Evolutionary conservation across 495 filamentous ascomycete species (phyloP), one percentile per base, ranked within the genome.

Genomic region (Margaritispora aquatica): DNA sequence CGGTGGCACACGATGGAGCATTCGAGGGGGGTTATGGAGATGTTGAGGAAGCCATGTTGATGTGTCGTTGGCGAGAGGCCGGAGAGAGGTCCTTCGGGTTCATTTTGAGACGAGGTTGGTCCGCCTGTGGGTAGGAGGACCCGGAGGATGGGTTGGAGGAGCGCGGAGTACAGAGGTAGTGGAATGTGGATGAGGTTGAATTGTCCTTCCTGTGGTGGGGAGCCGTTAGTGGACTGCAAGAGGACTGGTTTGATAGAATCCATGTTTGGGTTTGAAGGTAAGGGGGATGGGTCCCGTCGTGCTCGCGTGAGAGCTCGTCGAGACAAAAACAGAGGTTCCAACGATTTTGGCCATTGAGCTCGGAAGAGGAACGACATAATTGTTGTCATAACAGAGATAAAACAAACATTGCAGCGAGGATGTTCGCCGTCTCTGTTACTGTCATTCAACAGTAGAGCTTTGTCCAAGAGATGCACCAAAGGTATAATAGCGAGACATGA

Each of bases 161-260:
- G 91, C 59, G 77, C 81, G 1, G 87, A 79, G 68, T 97, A 97
- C 31, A 93, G 78, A 26, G 85, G 75, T 50, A 96, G 71, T 1
- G 94, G 92, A 54, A 98, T 95, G 70, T 96, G 92, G 60, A 97
- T 90, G 55, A 98, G 79, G 66, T 84, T 90, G 62, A 97, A 77
- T 54, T 84, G 84, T 63, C 90, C 90, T 63, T 96, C 91, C 94
- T 98, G 76, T 44, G 24, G 29, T n/a, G n/a, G n/a, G n/a, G n/a
- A n/a, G n/a, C 54, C 49, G 51, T 67, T 23, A 66, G 62, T 60
- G 46, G 51, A 46, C 52, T 22, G 27, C 5, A 52, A 13, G 11
- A 38, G 47, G 50, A 62, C 34, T 38, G 55, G 63, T 27, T 52
- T 52, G 52, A 59, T 63, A 55, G 57, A 48, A 57, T 38, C 55